These are phyloP conservation scores for Magnolia sinica DNA, from an alignment of 164 flowering plant species.

Conservation along the genomic window DNA sequence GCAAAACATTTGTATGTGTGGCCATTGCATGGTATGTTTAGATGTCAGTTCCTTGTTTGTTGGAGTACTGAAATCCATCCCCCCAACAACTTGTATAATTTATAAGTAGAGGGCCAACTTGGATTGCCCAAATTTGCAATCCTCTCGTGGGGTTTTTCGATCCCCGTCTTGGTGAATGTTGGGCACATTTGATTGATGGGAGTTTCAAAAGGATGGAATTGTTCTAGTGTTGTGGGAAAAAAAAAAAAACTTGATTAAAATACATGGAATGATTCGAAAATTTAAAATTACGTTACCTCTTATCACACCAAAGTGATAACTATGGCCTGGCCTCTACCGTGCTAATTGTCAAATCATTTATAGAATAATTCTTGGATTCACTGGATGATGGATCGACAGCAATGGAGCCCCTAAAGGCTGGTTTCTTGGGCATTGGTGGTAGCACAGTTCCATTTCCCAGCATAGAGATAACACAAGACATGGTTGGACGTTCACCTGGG, in stretches of 20 bases:
- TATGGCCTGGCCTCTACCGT: neutral
- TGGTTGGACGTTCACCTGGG: neutral
- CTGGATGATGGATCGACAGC: neutral
- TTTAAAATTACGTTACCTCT: no score
- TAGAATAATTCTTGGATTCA: neutral
- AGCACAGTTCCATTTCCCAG: neutral
- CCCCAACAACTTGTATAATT: neutral
- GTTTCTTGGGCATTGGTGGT: neutral
- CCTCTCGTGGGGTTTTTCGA: neutral
- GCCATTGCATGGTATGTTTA: neutral
- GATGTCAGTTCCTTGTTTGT: neutral
- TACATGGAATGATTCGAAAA: no score
- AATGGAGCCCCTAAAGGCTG: neutral
- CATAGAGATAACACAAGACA: conserved; percentile 5
- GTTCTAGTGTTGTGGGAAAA: neutral
- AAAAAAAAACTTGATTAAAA: no score
- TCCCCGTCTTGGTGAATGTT: neutral
- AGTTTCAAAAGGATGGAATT: neutral
- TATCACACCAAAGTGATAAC: no score
- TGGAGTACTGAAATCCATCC: neutral
- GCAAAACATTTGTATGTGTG: no score
- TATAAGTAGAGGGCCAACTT: neutral
- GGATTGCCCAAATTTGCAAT: neutral
- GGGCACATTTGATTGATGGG: neutral
- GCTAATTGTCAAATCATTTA: neutral